Percentiles rank a stretch among this genome's conserved stretches.
phyloP scores from a whole-genome alignment of 345 rosid species.

The Dimocarpus longan region DNA sequence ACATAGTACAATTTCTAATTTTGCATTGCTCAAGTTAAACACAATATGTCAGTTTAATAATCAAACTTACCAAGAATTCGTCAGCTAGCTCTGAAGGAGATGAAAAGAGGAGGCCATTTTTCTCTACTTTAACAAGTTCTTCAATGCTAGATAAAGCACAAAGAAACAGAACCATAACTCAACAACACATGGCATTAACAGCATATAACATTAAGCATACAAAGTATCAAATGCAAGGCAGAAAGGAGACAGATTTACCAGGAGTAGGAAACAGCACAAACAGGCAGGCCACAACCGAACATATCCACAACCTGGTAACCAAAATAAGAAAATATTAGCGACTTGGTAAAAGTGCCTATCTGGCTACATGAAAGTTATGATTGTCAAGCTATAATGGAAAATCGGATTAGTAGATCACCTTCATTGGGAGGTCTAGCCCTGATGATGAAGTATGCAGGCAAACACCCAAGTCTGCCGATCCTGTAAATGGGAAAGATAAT shows the following conservation, averaged over 20 bases:
- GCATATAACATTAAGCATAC: neutral
- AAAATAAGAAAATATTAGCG: conserved; percentile 12
- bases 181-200: neutral
- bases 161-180: conserved; percentile 4
- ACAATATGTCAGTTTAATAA: neutral
- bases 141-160: conserved; percentile 57
- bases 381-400: neutral
- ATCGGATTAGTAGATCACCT: conserved; percentile 41
- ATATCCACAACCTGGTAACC: conserved; percentile 87
- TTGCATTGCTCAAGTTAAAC: neutral
- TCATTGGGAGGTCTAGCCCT: conserved; percentile 97
- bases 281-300: conserved; percentile 98
- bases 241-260: conserved; percentile 49
- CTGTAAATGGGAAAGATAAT: conserved; percentile 36
- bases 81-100: conserved; percentile 91
- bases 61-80: conserved; percentile 65
- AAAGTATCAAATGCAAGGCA: neutral
- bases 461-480: conserved; percentile 93
- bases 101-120: conserved; percentile 94
- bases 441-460: conserved; percentile 98
- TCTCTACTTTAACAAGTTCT: conserved; percentile 78
- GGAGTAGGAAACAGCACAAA: conserved; percentile 93
- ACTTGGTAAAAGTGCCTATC: neutral
- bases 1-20: neutral
- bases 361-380: neutral